phyloP scores from a whole-genome alignment of 768 basidiomycete genomes.

The Amanita fuliginea region DNA sequence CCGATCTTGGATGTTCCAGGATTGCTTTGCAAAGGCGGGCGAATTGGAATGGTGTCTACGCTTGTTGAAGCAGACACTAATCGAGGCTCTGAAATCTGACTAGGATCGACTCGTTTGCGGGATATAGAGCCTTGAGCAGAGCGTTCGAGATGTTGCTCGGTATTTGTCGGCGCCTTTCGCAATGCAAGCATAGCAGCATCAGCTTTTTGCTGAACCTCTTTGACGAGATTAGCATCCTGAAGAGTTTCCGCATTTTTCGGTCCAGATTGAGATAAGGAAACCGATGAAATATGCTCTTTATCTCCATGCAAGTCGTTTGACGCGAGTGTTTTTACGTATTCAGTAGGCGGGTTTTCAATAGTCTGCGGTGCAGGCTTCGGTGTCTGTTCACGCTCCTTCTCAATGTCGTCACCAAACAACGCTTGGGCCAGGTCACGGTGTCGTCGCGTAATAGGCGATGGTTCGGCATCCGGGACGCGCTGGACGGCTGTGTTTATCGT shows the following conservation, averaged over 20 bases:
- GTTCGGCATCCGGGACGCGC: conserved; percentile 8
- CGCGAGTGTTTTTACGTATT: background rate
- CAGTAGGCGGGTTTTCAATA: conserved; percentile 3
- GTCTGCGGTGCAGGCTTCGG: conserved; percentile 12
- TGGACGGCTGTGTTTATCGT: conserved; percentile 8
- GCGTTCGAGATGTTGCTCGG: conserved; percentile 1
- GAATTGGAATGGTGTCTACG: conserved; percentile 56
- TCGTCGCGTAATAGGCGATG: conserved; percentile 44
- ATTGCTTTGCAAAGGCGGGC: conserved; percentile 36
- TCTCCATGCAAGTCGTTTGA: background rate
- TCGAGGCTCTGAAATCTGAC: conserved; percentile 55
- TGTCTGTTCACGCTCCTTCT: conserved; percentile 14
- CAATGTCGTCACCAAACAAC: conserved; percentile 49
- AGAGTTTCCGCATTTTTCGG: background rate
- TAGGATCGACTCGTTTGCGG: conserved; percentile 49
- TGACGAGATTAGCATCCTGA: conserved; percentile 43
- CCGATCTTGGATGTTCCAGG: conserved; percentile 49
- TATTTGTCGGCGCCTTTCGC: conserved; percentile 34
- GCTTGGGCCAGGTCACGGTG: conserved; percentile 71
- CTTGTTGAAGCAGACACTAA: conserved; percentile 59
- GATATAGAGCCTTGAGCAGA: conserved; percentile 22
- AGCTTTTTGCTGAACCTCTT: conserved; percentile 57
- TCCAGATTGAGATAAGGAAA: background rate
- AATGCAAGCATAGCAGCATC: conserved; percentile 57
- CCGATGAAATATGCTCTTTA: background rate